A percentile compares a stretch with the other conserved stretches of the same genome.
Conservation (phyloP, 768 basidiomycete genomes). For the Trametes punicea region DNA sequence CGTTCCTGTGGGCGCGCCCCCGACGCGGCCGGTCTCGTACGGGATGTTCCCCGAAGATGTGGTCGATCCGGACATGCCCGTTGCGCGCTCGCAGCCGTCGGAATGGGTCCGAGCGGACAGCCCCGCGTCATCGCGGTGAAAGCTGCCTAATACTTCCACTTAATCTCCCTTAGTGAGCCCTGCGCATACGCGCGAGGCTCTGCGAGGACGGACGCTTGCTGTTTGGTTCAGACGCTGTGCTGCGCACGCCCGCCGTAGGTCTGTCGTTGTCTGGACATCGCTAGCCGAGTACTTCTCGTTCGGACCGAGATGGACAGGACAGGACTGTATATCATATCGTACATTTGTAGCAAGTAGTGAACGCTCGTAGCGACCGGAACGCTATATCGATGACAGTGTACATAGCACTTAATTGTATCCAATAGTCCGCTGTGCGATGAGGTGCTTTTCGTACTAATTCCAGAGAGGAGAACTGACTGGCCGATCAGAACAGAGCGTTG, state of each 20-base stretch:
- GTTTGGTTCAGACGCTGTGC: slow-evolving; percentile 13
- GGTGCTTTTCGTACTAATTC: too few relatives aligned
- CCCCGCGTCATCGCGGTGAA: slow-evolving; percentile 5
- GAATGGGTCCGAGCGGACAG: slow-evolving; percentile 33
- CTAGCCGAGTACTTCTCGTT: slow-evolving; percentile 14
- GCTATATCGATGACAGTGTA: slow-evolving; percentile 13
- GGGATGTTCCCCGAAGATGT: slow-evolving; percentile 30
- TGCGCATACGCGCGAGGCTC: not conserved
- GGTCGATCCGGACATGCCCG: slow-evolving; percentile 50
- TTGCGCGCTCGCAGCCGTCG: slow-evolving; percentile 48
- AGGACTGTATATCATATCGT: slow-evolving; percentile 9
- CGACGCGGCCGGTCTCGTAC: slow-evolving; percentile 20
- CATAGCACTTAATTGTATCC: slow-evolving; percentile 20
- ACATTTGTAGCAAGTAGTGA: slow-evolving; percentile 19
- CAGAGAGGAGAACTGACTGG: too few relatives aligned
- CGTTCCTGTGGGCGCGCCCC: slow-evolving; percentile 16
- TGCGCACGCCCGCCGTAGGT: slow-evolving; percentile 1
- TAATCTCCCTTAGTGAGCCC: not conserved
- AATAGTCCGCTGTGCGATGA: not conserved
- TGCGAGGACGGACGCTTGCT: slow-evolving; percentile 12
- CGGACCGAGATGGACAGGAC: not conserved
- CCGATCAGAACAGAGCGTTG: too few relatives aligned
- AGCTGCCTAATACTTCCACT: not conserved
- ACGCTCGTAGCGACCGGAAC: slow-evolving; percentile 3
- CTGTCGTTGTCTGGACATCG: slow-evolving; percentile 3